Base-by-base conservation (phyloP, 495 filamentous ascomycete genomes). In the Annulohypoxylon stygium region DNA sequence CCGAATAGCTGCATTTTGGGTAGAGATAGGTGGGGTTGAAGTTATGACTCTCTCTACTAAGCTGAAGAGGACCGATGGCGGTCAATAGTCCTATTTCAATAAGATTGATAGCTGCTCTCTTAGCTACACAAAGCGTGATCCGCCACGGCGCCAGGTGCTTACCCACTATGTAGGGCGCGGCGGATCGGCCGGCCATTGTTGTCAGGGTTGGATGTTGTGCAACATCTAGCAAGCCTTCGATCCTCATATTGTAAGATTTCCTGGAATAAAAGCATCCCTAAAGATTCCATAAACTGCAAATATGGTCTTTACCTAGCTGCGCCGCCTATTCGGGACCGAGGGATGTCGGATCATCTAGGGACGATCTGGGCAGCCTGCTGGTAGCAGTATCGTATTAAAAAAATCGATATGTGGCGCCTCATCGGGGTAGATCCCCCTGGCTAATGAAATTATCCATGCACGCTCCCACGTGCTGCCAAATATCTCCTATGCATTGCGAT, bases 291-390 rank as follows among this genome's bases (percentile, higher is more conserved):
- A 33, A n/a, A 33, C 25, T 54, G 11, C 16, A 26, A 60, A 30
- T 61, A 54, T 59, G 41, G 30, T 18, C 26, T 55, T 65, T 69
- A 61, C 65, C 61, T 61, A 65, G 48, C 43, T 69, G 57, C 39
- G 57, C 61, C 66, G 60, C 53, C 9, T 37, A 61, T 47, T 68
- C 70, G 70, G 70, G 54, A 61, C 70, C 70, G 70, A 73, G 33
- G 14, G 50, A 39, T 4, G 39, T 73, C 61, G 57, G 66, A 66
- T 34, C 14, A 50, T n/a, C 57, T 4, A 25, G 20, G 50, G 14
- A 25, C 11, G 54, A 18, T 60, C 65, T 43, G 39, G n/a, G 36
- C 54, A 23, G 47, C 4, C 14, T 51, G 25, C 26, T 20, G 30
- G 60, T 50, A n/a, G 30, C 64, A 47, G 26, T 9, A 47, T 73